These are phyloP conservation scores for Myriosclerotinia curreyana DNA, from an alignment of 2,329 filamentous ascomycete species.

Conservation along the genomic window DNA sequence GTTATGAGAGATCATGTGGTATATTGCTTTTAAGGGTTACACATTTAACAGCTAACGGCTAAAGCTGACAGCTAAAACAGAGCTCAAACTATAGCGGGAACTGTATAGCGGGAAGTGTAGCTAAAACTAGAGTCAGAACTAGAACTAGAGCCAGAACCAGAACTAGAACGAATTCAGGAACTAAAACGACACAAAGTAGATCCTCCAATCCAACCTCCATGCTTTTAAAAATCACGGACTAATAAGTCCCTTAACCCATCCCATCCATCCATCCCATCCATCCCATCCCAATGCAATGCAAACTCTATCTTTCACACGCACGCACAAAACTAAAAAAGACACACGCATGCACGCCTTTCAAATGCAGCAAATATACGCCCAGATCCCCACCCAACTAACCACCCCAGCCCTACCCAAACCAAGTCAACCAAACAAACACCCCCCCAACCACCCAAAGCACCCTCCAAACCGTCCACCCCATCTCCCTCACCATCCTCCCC, in stretches of 20 bases:
- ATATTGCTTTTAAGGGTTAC: no score
- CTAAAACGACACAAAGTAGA: background rate
- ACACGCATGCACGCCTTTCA: background rate
- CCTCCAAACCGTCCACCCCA: slow-evolving; percentile 58
- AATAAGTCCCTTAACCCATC: background rate
- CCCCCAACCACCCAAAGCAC: slow-evolving; percentile 50
- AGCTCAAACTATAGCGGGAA: no score
- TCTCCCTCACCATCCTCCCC: slow-evolving; percentile 54
- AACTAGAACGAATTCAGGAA: background rate
- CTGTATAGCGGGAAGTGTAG: no score
- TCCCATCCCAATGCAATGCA: background rate
- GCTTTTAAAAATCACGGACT: background rate
- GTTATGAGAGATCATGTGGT: no score
- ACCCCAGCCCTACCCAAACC: slow-evolving; percentile 18
- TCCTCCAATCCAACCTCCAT: background rate
- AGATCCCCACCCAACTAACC: background rate
- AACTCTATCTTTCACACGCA: background rate
- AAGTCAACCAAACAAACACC: slow-evolving; percentile 27
- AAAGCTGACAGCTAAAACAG: no score
- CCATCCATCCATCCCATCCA: background rate
- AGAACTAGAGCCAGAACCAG: background rate
- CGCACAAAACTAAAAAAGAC: background rate
- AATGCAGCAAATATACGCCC: no score
- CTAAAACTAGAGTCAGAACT: background rate
- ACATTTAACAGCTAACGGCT: no score